Conservation (phyloP, 176 grass and related monocot genomes). For the Poa annua region DNA sequence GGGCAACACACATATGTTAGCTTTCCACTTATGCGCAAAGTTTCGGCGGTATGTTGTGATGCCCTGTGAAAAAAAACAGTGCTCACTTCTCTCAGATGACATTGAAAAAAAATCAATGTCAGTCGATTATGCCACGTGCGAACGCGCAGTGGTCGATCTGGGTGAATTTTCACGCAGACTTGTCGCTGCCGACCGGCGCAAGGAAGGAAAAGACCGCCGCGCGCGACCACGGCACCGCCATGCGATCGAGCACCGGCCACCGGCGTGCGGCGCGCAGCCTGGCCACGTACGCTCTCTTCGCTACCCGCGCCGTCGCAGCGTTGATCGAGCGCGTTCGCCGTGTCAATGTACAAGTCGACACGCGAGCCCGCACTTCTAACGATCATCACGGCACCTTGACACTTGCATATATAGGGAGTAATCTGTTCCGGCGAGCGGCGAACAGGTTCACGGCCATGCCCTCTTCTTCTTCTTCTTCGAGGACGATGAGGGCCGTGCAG, state of each 20-base stretch:
- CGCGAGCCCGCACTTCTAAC: not conserved
- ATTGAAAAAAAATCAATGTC: not conserved
- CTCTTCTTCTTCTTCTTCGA: not conserved
- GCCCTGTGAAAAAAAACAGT: too few species aligned
- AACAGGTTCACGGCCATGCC: constrained; percentile 14
- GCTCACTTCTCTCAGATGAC: too few species aligned
- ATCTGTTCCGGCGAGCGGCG: not conserved
- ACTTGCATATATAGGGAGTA: too few species aligned
- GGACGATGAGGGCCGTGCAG: constrained; percentile 50
- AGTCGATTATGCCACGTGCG: not conserved
- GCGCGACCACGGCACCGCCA: not conserved
- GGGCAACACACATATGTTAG: too few species aligned
- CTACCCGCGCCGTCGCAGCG: not conserved
- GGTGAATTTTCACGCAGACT: not conserved
- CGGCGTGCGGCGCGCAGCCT: constrained; percentile 10
- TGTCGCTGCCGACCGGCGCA: constrained; percentile 16
- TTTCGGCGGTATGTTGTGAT: too few species aligned
- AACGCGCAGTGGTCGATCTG: too few species aligned
- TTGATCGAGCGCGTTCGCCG: not conserved
- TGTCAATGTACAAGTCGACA: not conserved
- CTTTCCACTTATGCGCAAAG: too few species aligned
- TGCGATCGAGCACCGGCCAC: not conserved
- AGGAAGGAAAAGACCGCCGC: not conserved
- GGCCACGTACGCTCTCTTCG: constrained; percentile 21
- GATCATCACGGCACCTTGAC: not conserved